Conservation (phyloP, 164 flowering plant genomes). For the Liquidambar formosana region DNA sequence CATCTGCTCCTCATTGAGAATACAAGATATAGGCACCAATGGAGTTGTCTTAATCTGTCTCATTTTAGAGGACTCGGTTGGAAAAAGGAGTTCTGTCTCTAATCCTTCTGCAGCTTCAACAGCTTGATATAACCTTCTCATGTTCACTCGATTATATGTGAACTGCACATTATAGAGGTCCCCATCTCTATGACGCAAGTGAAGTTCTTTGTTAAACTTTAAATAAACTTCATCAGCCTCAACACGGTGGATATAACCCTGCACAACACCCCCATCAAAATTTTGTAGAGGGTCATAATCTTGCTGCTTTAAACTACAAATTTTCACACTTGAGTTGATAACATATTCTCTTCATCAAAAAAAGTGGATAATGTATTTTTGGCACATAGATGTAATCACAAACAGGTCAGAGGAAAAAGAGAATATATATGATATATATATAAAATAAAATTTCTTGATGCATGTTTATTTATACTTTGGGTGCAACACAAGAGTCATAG, state of each 20-base stretch:
- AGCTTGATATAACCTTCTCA: conserved; percentile 73
- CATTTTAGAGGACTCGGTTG: conserved; percentile 34
- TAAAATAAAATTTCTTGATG: too few relatives aligned
- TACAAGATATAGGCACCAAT: conserved; percentile 47
- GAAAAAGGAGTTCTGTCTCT: conserved; percentile 58
- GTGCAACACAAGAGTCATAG: too few relatives aligned
- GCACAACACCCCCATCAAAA: conserved; percentile 9
- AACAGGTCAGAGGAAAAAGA: too few relatives aligned
- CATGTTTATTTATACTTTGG: too few relatives aligned
- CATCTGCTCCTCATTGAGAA: conserved; percentile 80
- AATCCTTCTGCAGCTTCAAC: conserved; percentile 50
- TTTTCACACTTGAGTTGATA: too few relatives aligned
- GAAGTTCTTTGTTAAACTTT: conserved; percentile 57
- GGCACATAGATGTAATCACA: too few relatives aligned
- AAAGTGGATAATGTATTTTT: too few relatives aligned
- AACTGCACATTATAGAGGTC: conserved; percentile 60
- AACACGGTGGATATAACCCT: conserved; percentile 84
- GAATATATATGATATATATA: too few relatives aligned
- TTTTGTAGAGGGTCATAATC: too few relatives aligned
- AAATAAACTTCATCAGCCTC: conserved; percentile 83
- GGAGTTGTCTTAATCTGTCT: conserved; percentile 42
- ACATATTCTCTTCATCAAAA: too few relatives aligned
- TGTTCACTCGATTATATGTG: conserved; percentile 55
- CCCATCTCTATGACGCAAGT: conserved; percentile 33
- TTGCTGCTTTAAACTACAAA: too few relatives aligned